phyloP scores from a whole-genome alignment of 129 eudicot species.

The sunflower (Helianthus annuus) region DNA sequence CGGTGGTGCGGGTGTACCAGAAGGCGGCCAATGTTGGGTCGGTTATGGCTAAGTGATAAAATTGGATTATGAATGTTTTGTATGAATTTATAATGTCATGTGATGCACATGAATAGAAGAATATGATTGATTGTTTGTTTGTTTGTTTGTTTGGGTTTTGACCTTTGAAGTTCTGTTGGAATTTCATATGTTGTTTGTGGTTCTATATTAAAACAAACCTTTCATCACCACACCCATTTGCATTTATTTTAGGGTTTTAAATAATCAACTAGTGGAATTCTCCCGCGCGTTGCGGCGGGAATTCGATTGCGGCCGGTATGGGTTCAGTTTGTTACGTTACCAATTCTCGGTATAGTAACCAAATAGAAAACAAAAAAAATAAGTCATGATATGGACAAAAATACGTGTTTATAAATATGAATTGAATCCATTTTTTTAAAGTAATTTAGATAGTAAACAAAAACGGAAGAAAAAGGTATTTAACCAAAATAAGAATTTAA shows the following conservation, averaged over 20 bases:
- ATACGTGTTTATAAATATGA: no score
- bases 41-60: constrained; percentile 12
- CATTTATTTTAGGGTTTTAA: constrained; percentile 20
- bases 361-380: no score
- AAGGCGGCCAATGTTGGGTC: constrained; percentile 61
- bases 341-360: no score
- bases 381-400: no score
- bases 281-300: no score
- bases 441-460: no score
- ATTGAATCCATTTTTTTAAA: no score
- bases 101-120: constrained; percentile 9
- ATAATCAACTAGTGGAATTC: background rate
- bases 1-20: constrained; percentile 65
- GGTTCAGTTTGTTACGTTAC: no score
- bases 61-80: constrained; percentile 16
- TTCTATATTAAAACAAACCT: background rate
- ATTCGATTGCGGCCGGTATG: no score
- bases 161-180: background rate
- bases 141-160: background rate
- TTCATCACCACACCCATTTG: background rate
- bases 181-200: background rate
- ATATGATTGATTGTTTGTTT: background rate
- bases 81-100: constrained; percentile 11
- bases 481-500: no score
- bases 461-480: no score